Percentiles rank a stretch among this genome's conserved stretches.
These are phyloP conservation scores for Tritrichomonas foetus DNA, from an alignment of 208 protist genomes.

Conservation along the genomic window DNA sequence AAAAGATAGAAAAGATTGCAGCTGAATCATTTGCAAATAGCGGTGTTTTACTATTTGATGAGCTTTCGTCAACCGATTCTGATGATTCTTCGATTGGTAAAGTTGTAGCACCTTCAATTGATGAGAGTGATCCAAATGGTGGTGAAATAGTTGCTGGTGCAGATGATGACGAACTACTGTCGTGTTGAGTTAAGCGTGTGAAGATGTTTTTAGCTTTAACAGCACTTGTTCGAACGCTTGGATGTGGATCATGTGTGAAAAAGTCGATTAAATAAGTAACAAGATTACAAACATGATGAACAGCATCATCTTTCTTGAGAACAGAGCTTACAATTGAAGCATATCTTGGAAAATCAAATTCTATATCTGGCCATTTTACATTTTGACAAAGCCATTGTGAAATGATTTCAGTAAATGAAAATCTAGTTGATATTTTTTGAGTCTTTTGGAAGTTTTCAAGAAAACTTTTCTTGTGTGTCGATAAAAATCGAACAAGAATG, in stretches of 20 bases:
- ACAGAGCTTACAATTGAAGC: neutral
- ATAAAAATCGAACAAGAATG: neutral
- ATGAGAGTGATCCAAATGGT: neutral
- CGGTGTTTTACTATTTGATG: too few species aligned
- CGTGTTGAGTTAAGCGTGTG: neutral
- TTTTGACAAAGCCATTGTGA: neutral
- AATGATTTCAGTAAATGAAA: neutral
- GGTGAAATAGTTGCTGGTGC: neutral
- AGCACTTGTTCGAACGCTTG: neutral
- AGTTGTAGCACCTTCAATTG: too few species aligned
- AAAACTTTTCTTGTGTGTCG: neutral
- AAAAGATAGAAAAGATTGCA: neutral
- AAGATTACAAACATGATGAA: neutral
- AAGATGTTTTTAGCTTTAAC: neutral
- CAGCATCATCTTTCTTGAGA: neutral
- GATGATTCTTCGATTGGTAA: too few species aligned
- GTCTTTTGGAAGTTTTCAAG: neutral
- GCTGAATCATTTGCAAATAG: neutral
- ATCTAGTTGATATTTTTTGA: neutral
- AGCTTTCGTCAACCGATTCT: too few species aligned
- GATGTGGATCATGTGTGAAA: slow-evolving; percentile 22
- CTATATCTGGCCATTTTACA: neutral
- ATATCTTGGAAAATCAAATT: neutral
- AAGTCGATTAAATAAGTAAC: neutral
- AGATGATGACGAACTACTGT: neutral